Base-by-base conservation (phyloP, 495 filamentous ascomycete genomes). In the Xylaria venustula region DNA sequence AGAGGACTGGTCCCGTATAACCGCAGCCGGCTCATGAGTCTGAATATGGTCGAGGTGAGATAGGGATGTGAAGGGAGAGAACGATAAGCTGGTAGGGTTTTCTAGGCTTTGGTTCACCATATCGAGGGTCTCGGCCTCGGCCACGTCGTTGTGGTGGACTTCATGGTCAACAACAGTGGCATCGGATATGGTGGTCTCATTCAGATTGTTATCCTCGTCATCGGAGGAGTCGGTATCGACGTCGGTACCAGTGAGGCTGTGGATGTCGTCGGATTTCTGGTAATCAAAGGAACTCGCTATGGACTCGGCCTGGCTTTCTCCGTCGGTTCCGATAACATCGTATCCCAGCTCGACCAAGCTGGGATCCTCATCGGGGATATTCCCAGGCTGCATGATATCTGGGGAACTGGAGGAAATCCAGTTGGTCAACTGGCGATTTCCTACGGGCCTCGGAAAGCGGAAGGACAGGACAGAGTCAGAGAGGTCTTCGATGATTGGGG, bases 291-390 rank as follows among this genome's bases (percentile, higher is more conserved):
- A 86, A 52, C 80, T 74, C 25, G 79, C 67, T 2, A 52, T 62
- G 9, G 71, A 74, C 62, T 72, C 71, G 47, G 73, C 74, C 23
- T 73, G 66, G 48, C 81, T 83, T 61, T 84, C 83, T 53, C 79
- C 79, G 50, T 80, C 65, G 60, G 71, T 74, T 62, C 70, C 81
- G 66, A 87, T 78, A 44, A 86, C 74, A 48, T 85, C 83, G 64
- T 83, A 87, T 46, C 82, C 72, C 60, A 83, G 84, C 62, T 85
- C 83, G 62, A 78, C 74, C 40, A 86, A 72, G 64, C 68, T 79
- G 56, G 70, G 69, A 34, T 77, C 74, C 28, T 76, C 76, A 37
- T 73, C 73, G 36, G 58, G 58, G 52, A 79, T 69, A 58, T 48
- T 76, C 56, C 72, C 69, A 3, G 71, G 64, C 48, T 79, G 76